Percentiles rank a stretch among this genome's conserved stretches.
phyloP scores from a whole-genome alignment of 1,284 basidiomycete genomes.

The Wolfiporia cocos region DNA sequence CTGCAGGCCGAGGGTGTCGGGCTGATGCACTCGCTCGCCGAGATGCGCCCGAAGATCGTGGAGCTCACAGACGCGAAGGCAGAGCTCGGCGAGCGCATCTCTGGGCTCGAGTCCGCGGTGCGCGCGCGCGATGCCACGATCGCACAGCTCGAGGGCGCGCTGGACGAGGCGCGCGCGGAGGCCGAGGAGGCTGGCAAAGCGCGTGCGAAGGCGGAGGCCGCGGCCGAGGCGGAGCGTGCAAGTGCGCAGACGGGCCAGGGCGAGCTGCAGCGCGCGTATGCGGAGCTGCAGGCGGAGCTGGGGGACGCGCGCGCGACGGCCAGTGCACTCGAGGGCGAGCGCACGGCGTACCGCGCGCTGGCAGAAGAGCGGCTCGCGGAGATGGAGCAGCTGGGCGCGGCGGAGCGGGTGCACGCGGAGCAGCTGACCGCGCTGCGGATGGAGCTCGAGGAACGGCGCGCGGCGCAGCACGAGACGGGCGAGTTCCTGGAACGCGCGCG shows the following conservation, averaged over 20 bases:
- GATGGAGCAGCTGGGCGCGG: conserved; percentile 40
- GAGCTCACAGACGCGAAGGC: conserved; percentile 68
- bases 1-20: conserved; percentile 68
- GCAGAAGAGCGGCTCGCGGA: conserved; percentile 45
- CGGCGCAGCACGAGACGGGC: conserved; percentile 51
- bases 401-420: conserved; percentile 38
- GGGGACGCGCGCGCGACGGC: conserved; percentile 44
- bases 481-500: conserved; percentile 57
- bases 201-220: conserved; percentile 33
- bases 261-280: conserved; percentile 59
- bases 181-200: conserved; percentile 39
- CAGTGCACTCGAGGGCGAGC: conserved; percentile 52
- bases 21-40: conserved; percentile 71
- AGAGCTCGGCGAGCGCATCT: conserved; percentile 58
- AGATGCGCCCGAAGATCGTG: conserved; percentile 80
- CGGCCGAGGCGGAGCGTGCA: conserved; percentile 45
- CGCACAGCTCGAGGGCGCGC: conserved; percentile 49
- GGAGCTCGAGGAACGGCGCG: conserved; percentile 44
- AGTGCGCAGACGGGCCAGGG: conserved; percentile 40
- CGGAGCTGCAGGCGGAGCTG: conserved; percentile 57
- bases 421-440: conserved; percentile 41
- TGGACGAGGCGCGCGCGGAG: conserved; percentile 47
- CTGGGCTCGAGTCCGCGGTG: conserved; percentile 46
- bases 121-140: conserved; percentile 52
- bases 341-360: conserved; percentile 47